Conservation (phyloP, 495 filamentous ascomycete genomes). For the Penicillium mononematosum region DNA sequence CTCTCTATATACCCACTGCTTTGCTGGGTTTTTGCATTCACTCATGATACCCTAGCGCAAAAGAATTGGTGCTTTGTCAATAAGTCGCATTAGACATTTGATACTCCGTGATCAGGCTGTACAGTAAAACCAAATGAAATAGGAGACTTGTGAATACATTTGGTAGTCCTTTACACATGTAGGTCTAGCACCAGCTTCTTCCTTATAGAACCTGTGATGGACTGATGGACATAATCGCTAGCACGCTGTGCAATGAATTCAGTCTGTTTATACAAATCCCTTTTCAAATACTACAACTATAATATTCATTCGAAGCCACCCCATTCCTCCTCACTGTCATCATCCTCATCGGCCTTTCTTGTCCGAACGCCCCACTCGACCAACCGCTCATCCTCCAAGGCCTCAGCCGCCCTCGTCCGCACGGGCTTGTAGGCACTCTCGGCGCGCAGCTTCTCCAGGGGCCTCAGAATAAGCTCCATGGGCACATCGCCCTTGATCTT, state of each 20-base stretch:
- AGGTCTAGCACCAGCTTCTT: slow-evolving; percentile 11
- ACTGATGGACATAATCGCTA: slow-evolving; percentile 8
- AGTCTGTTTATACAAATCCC: slow-evolving; percentile 19
- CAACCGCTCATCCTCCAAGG: slow-evolving; percentile 73
- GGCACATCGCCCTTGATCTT: slow-evolving; percentile 43
- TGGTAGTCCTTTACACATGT: neutral
- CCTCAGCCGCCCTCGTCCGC: slow-evolving; percentile 66
- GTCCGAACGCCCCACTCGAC: slow-evolving; percentile 54
- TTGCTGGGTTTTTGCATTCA: slow-evolving; percentile 21
- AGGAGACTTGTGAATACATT: slow-evolving; percentile 19
- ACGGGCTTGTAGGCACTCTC: slow-evolving; percentile 70
- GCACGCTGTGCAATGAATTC: slow-evolving; percentile 26
- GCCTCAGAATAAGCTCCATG: slow-evolving; percentile 56
- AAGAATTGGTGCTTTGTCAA: slow-evolving; percentile 17
- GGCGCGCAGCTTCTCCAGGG: slow-evolving; percentile 54
- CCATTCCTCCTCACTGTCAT: slow-evolving; percentile 60
- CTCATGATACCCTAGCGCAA: slow-evolving; percentile 41
- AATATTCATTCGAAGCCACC: slow-evolving; percentile 58
- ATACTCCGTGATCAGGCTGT: slow-evolving; percentile 12
- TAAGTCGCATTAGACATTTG: slow-evolving; percentile 2
- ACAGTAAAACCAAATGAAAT: slow-evolving; percentile 12
- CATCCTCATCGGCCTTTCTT: slow-evolving; percentile 37
- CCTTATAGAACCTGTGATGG: slow-evolving; percentile 17
- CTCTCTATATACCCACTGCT: slow-evolving; percentile 14
- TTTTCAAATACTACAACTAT: slow-evolving; percentile 5